These are phyloP conservation scores for Alternaria sp. DNA, from an alignment of 2,329 filamentous ascomycete genomes.

Conservation along the genomic window DNA sequence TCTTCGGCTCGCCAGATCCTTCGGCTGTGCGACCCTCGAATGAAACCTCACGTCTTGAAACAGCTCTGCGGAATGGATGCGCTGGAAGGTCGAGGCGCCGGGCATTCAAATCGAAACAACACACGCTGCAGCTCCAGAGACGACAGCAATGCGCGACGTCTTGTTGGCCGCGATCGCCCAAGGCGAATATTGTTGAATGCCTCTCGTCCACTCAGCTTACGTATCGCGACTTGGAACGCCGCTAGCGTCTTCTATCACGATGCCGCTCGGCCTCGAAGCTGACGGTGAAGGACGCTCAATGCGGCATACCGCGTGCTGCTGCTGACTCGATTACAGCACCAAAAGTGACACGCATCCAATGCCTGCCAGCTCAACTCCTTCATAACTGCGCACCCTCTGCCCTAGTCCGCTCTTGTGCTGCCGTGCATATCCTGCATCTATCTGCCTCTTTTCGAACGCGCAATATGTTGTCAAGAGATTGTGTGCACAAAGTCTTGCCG, in stretches of 20 bases:
- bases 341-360: constrained; percentile 34
- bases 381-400: constrained; percentile 2
- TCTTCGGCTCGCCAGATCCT: constrained; percentile 12
- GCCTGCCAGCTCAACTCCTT: constrained; percentile 2
- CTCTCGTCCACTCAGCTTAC: constrained; percentile 28
- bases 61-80: constrained; percentile 17
- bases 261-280: constrained; percentile 13
- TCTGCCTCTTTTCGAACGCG: not conserved
- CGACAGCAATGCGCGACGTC: constrained; percentile 10
- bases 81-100: constrained; percentile 11
- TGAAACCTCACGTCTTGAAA: constrained; percentile 18
- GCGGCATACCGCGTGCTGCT: constrained; percentile 31
- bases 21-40: constrained; percentile 16
- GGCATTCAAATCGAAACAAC: constrained; percentile 17
- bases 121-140: constrained; percentile 14
- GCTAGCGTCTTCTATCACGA: constrained; percentile 18
- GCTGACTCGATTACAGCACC: constrained; percentile 26
- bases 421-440: not conserved
- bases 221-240: constrained; percentile 7
- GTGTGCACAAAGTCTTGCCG: not conserved
- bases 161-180: constrained; percentile 4
- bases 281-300: constrained; percentile 27
- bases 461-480: not conserved
- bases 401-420: not conserved
- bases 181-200: constrained; percentile 20